A percentile compares a stretch with the other conserved stretches of the same genome.
Conservation (phyloP, 1,139 yeast species). For the Yamadazyma sp. region DNA sequence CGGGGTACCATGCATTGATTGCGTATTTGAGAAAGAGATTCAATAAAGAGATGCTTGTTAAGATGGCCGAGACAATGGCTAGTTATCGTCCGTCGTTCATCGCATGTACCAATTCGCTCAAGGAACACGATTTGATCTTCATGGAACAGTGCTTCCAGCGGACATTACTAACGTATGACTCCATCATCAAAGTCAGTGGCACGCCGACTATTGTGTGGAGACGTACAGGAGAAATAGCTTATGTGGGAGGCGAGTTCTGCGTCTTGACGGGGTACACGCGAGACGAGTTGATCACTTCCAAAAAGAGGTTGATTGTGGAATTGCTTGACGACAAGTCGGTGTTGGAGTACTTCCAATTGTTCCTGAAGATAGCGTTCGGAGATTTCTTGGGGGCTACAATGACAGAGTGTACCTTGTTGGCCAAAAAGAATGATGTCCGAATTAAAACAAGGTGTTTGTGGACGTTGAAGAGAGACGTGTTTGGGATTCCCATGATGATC, state of each 20-base stretch:
- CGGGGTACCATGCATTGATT: conserved; percentile 83
- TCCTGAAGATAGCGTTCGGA: conserved; percentile 85
- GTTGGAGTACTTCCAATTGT: conserved; percentile 82
- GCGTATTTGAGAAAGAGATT: conserved; percentile 74
- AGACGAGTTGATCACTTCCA: conserved; percentile 54
- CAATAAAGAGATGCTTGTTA: conserved; percentile 65
- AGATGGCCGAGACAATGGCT: conserved; percentile 88
- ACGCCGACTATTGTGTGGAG: conserved; percentile 97
- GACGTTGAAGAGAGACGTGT: conserved; percentile 73
- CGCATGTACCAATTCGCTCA: conserved; percentile 84
- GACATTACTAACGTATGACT: conserved; percentile 83
- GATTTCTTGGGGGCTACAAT: conserved; percentile 89
- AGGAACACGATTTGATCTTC: conserved; percentile 87
- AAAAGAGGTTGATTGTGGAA: conserved; percentile 77
- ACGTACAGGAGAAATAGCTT: conserved; percentile 91
- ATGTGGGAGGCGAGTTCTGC: conserved; percentile 90
- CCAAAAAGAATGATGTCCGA: conserved; percentile 49
- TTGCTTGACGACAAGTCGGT: conserved; percentile 86
- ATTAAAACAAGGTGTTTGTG: conserved; percentile 81
- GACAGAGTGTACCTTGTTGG: conserved; percentile 76
- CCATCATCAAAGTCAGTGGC: conserved; percentile 78
- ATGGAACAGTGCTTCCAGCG: conserved; percentile 97
- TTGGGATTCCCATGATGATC: conserved; percentile 83
- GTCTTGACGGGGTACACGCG: conserved; percentile 86
- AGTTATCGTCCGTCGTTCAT: conserved; percentile 88